Evolutionary conservation across 495 filamentous ascomycete species (phyloP).

Genomic region (Neurospora intermedia): DNA sequence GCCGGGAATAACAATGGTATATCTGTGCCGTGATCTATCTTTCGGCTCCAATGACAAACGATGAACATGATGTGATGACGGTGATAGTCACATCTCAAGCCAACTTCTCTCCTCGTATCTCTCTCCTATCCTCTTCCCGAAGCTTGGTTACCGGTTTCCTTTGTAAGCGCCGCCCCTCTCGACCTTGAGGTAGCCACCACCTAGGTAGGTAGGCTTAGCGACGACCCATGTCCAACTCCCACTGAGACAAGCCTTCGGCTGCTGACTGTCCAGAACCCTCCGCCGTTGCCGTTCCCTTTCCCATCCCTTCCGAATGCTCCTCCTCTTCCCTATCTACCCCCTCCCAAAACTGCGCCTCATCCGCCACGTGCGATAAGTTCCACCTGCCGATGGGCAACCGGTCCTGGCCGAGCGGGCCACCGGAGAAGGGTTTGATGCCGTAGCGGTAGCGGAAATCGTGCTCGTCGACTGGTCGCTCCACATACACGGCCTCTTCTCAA

Average conservation of each 20-base stretch:
- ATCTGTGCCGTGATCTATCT: neutral
- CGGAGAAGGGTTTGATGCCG: neutral
- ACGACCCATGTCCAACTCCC: neutral
- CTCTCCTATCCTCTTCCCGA: neutral
- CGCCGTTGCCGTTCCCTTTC: neutral
- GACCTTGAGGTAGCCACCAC: neutral
- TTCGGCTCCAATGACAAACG: neutral
- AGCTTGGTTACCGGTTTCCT: neutral
- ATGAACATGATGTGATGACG: neutral
- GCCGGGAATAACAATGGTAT: neutral
- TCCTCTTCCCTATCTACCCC: neutral
- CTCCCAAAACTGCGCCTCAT: neutral
- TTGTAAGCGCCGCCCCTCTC: neutral
- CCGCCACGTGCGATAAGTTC: neutral
- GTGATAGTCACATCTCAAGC: neutral
- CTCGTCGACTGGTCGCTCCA: neutral
- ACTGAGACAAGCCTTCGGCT: neutral
- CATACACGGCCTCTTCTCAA: slow-evolving; percentile 9
- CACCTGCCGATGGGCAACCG: neutral
- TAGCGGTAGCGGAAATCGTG: neutral
- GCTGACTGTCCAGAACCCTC: neutral
- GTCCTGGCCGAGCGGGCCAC: neutral
- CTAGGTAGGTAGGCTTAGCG: neutral
- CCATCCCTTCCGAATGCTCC: neutral
- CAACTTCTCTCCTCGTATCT: neutral